phyloP scores from a whole-genome alignment of 192 early-diverging fungal genomes.

The Entomortierella parvispora region DNA sequence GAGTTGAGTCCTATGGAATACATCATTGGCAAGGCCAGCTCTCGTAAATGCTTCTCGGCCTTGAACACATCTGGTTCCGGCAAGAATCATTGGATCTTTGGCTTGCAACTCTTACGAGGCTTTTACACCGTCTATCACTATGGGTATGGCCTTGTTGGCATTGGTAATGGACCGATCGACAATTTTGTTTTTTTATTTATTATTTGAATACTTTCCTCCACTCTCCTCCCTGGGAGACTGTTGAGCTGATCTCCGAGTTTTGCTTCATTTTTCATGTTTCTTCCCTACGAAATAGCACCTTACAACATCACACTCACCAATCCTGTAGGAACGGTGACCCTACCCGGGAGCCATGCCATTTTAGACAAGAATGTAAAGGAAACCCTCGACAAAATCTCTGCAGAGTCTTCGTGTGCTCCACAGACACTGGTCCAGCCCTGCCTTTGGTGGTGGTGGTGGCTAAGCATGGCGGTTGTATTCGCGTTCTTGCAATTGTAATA shows the following conservation, averaged over 20 bases:
- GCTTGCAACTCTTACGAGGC: conserved; percentile 15
- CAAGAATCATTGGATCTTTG: conserved; percentile 39
- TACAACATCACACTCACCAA: conserved; percentile 32
- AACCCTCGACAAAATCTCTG: conserved; percentile 1
- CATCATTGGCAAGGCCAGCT: conserved; percentile 15
- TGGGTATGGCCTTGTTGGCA: conserved; percentile 27
- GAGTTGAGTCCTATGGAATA: conserved; percentile 30
- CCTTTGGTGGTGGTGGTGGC: too few species aligned
- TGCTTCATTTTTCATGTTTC: not conserved
- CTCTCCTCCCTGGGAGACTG: not conserved
- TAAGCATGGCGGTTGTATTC: too few species aligned
- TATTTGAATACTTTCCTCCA: not conserved
- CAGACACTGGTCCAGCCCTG: too few species aligned
- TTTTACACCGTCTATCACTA: conserved; percentile 43
- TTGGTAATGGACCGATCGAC: conserved; percentile 12
- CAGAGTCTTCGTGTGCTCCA: too few species aligned
- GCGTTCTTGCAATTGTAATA: too few species aligned
- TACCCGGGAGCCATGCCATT: conserved; percentile 12
- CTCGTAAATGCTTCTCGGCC: conserved; percentile 27
- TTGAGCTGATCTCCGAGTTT: not conserved
- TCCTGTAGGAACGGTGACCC: conserved; percentile 4
- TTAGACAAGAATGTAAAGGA: conserved; percentile 11
- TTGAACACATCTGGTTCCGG: conserved; percentile 1
- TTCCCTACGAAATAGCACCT: conserved; percentile 1
- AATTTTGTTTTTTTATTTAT: not conserved